Base-by-base conservation (phyloP, 2,329 filamentous ascomycete genomes). In the Fusarium sp. region DNA sequence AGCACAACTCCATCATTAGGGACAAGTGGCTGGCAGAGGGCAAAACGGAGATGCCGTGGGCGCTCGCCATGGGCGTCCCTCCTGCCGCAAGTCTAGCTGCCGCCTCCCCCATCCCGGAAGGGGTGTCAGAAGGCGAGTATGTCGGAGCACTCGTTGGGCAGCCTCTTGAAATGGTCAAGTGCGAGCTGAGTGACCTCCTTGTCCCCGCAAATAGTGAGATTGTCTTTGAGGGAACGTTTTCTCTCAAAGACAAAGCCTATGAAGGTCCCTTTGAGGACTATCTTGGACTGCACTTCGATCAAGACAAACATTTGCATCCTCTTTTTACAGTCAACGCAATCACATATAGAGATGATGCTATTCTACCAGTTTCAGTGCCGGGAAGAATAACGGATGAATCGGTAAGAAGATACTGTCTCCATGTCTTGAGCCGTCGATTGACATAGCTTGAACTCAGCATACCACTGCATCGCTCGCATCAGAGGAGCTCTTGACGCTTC, bases 191-290 rank as follows among this genome's bases (percentile, higher is more conserved):
- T 68, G 80, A 85, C 25, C 72, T 89, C 0, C 76, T 81, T 7
- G 86, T 89, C 2, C 87, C 87, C 0, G 87, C 87, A 0, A 87
- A 84, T 59, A 77, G 80, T 0, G 87, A 89, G 73, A 88, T 89
- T 52, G 83, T 89, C 0, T 77, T 89, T 1, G 87, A 89, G 60
- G 87, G 87, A 1, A 84, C 82, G 1, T 69, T 71, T 66, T 70
- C 79, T 1, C 38, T 74, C 4, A 74, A 59, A 0, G 73, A 84
- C 36, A 87, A 85, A 0, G 84, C 68, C 0, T 75, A 75, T 0
- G 87, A 89, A 64, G 88, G 87, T 0, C 87, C 87, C 0, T 88
- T 88, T 76, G 87, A 85, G 0, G 88, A 31, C 5, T 16, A 13
- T 14, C 20, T 5, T 6, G 59, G 68, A 2, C 68, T 69, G 14